Conservation (phyloP, 139 green algal genomes). For the Trebouxia sp. region DNA sequence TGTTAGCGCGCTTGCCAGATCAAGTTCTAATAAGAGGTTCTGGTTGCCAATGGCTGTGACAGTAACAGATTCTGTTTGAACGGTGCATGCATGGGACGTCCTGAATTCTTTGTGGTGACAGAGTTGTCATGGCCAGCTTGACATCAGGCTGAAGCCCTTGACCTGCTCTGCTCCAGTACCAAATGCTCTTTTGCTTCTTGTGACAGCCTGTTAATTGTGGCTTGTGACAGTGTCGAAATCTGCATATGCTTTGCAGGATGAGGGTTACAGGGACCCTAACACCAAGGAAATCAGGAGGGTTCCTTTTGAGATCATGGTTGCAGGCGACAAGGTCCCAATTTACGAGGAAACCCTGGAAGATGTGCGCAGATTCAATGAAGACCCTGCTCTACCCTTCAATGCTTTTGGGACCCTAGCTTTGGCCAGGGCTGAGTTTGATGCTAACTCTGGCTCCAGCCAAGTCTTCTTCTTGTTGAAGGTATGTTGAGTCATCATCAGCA, state of each 20-base stretch:
- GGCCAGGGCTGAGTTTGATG: constrained; percentile 93
- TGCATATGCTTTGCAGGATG: constrained; percentile 33
- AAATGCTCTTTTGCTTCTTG: too few relatives aligned
- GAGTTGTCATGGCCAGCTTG: too few relatives aligned
- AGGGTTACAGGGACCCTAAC: constrained; percentile 45
- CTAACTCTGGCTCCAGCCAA: constrained; percentile 88
- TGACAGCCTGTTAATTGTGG: background rate
- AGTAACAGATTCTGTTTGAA: too few relatives aligned
- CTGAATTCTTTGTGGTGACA: too few relatives aligned
- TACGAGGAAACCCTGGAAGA: constrained; percentile 98
- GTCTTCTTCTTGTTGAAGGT: constrained; percentile 98
- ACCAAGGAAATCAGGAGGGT: constrained; percentile 70
- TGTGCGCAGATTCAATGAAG: constrained; percentile 84
- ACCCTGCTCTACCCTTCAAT: constrained; percentile 96
- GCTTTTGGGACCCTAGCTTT: constrained; percentile 96
- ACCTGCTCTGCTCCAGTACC: background rate
- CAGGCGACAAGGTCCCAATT: constrained; percentile 88
- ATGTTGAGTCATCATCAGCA: too few relatives aligned
- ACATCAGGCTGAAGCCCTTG: too few relatives aligned
- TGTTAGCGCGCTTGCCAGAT: too few relatives aligned
- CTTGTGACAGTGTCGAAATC: background rate
- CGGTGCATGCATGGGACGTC: too few relatives aligned
- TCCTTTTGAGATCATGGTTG: constrained; percentile 91
- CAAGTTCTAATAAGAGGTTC: too few relatives aligned
- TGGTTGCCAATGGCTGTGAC: too few relatives aligned